Conservation (phyloP, 1,284 basidiomycete species). For the Cutaneotrichosporon sp. region DNA sequence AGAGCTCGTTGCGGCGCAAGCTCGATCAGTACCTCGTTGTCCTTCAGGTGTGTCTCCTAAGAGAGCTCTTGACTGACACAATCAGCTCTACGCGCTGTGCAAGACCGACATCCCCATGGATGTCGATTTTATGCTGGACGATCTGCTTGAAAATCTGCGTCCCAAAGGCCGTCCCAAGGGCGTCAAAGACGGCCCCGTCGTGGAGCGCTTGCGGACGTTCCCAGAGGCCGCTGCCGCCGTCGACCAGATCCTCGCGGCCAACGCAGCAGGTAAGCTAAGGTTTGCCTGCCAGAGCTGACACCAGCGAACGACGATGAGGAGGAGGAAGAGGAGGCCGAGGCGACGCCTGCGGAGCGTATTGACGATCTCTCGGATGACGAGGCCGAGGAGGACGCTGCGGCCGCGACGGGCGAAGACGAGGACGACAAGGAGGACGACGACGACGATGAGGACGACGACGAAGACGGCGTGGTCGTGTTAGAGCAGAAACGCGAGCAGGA, state of each 20-base stretch:
- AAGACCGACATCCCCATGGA: slow-evolving; percentile 91
- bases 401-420: slow-evolving; percentile 45
- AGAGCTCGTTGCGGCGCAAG: slow-evolving; percentile 82
- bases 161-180: slow-evolving; percentile 56
- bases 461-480: slow-evolving; percentile 60
- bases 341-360: slow-evolving; percentile 27
- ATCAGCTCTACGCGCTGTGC: slow-evolving; percentile 76
- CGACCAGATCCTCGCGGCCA: slow-evolving; percentile 75
- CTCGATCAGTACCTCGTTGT: slow-evolving; percentile 87
- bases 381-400: slow-evolving; percentile 63
- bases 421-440: slow-evolving; percentile 51
- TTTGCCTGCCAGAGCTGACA: not conserved
- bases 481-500: slow-evolving; percentile 40
- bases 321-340: slow-evolving; percentile 20
- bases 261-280: slow-evolving; percentile 52
- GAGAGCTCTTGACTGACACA: not conserved
- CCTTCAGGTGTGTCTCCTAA: slow-evolving; percentile 65
- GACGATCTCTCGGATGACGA: slow-evolving; percentile 62
- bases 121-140: slow-evolving; percentile 91
- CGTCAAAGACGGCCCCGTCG: slow-evolving; percentile 14
- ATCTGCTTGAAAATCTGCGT: slow-evolving; percentile 77
- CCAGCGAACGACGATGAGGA: slow-evolving; percentile 15
- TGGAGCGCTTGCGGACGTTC: slow-evolving; percentile 60
- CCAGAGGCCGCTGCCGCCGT: slow-evolving; percentile 80
- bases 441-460: slow-evolving; percentile 44